Percentiles rank a stretch among this genome's conserved stretches.
Conservation (phyloP, 83 land plant species). For the Picea engelmannii region DNA sequence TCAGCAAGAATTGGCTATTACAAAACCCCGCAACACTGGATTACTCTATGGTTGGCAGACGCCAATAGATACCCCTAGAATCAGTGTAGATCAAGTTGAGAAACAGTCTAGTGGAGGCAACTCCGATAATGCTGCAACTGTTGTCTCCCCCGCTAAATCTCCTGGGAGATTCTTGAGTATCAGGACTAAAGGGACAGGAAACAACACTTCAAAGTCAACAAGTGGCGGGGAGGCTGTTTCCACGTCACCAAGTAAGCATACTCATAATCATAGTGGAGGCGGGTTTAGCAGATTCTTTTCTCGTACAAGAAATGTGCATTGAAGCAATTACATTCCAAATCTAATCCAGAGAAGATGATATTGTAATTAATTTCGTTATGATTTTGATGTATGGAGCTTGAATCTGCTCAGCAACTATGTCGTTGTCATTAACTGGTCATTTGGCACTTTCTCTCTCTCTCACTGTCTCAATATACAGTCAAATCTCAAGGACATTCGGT, state of each 20-base stretch:
- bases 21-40: constrained; percentile 12
- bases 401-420: no score
- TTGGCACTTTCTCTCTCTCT: no score
- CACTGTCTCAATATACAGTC: no score
- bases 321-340: not conserved
- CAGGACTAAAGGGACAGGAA: constrained; percentile 36
- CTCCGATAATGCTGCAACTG: constrained; percentile 29
- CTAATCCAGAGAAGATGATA: no score
- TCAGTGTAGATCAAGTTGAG: no score
- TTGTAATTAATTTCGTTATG: no score
- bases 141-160: constrained; percentile 25
- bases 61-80: not conserved
- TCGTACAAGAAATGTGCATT: constrained; percentile 25
- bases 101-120: constrained; percentile 1
- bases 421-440: no score
- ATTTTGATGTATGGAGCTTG: no score
- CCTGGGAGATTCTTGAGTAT: constrained; percentile 23
- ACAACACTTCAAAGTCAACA: constrained; percentile 5
- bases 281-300: constrained; percentile 74
- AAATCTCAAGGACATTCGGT: no score
- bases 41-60: not conserved
- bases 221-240: not conserved
- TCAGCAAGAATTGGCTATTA: constrained; percentile 17
- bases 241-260: constrained; percentile 50
- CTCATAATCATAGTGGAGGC: constrained; percentile 20